A percentile compares a stretch with the other conserved stretches of the same genome.
These are phyloP conservation scores for Pelargonium myrrhifolium DNA, from an alignment of 441 rosid species.

Conservation along the genomic window DNA sequence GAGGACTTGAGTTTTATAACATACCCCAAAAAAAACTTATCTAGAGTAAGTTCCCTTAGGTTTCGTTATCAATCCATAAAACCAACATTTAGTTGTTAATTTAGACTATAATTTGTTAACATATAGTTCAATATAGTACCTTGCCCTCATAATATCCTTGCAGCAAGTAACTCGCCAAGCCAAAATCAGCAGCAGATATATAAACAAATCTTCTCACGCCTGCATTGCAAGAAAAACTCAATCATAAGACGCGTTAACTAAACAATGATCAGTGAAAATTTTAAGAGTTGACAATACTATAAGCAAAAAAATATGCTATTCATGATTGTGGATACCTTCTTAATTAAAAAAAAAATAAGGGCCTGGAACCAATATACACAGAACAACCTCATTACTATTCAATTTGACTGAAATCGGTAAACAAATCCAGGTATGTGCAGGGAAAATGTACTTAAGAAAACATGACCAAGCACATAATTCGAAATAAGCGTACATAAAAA, in stretches of 20 bases:
- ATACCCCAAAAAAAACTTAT: too few species aligned
- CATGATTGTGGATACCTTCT: neutral
- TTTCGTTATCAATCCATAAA: neutral
- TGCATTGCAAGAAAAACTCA: conserved; percentile 15
- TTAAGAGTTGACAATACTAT: neutral
- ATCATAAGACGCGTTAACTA: neutral
- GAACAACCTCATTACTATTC: neutral
- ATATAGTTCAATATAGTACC: conserved; percentile 31
- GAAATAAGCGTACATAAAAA: too few species aligned
- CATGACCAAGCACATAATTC: neutral
- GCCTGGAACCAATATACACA: neutral
- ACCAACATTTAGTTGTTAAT: neutral
- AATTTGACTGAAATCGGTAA: neutral
- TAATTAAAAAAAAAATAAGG: neutral
- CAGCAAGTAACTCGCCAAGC: conserved; percentile 56
- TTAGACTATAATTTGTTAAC: neutral
- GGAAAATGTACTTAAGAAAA: neutral
- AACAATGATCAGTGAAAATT: too few species aligned
- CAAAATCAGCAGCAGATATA: conserved; percentile 84
- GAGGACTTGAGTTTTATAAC: too few species aligned
- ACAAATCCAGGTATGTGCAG: neutral
- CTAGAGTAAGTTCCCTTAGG: neutral
- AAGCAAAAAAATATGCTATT: conserved; percentile 1
- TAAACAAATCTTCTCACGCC: conserved; percentile 80
- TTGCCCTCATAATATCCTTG: conserved; percentile 83